phyloP scores from a whole-genome alignment of 2,329 filamentous ascomycete species.

The Fonsecaea monophora region DNA sequence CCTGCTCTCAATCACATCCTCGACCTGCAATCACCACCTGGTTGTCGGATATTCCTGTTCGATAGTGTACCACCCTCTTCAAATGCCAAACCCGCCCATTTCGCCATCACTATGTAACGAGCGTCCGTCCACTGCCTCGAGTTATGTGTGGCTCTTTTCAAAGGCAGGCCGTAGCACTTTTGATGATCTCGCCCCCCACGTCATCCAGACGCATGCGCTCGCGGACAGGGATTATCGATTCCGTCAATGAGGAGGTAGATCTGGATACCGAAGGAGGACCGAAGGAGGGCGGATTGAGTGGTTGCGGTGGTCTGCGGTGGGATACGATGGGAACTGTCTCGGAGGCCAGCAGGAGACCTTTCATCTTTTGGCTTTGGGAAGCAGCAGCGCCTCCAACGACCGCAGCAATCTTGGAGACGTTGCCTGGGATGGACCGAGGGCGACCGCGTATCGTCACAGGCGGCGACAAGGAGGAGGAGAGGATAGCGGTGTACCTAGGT shows the following conservation, averaged over 20 bases:
- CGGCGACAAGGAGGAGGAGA: too few relatives aligned
- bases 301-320: constrained; percentile 93
- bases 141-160: too few relatives aligned
- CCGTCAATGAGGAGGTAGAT: constrained; percentile 98
- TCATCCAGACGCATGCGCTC: constrained; percentile 85
- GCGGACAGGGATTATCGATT: constrained; percentile 80
- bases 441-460: constrained; percentile 56
- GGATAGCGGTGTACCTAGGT: too few relatives aligned
- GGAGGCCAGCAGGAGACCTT: constrained; percentile 90
- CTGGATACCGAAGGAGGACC: constrained; percentile 82
- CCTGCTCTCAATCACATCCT: too few relatives aligned
- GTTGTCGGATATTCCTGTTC: too few relatives aligned
- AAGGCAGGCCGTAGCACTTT: too few relatives aligned
- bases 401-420: constrained; percentile 95
- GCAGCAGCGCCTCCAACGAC: constrained; percentile 71
- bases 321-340: constrained; percentile 92
- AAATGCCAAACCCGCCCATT: too few relatives aligned
- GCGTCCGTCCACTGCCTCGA: too few relatives aligned
- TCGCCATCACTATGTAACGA: too few relatives aligned
- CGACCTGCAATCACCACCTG: too few relatives aligned
- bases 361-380: constrained; percentile 87
- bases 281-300: constrained; percentile 75
- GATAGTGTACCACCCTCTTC: too few relatives aligned
- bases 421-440: constrained; percentile 89
- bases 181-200: too few relatives aligned